phyloP scores from a whole-genome alignment of 169 alveolate species.

The Cryptosporidium andersoni region DNA sequence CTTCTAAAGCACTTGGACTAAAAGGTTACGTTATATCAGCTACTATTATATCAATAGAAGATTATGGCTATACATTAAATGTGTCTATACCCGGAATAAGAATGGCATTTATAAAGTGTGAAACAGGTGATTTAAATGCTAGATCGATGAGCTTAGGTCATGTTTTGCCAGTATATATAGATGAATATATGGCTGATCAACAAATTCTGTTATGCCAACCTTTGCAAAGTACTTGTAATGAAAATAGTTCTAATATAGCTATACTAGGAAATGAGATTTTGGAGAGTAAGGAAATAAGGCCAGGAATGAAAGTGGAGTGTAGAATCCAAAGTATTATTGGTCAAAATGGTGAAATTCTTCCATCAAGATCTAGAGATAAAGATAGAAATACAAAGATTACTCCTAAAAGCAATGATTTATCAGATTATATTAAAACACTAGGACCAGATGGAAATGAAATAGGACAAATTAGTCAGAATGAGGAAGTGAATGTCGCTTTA shows the following conservation, averaged over 20 bases:
- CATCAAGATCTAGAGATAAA: not conserved
- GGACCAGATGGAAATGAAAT: conserved; percentile 50
- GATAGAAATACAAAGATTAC: conserved; percentile 2
- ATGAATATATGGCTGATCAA: conserved; percentile 12
- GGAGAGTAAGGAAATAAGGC: conserved; percentile 49
- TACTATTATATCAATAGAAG: conserved; percentile 24
- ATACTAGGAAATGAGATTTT: conserved; percentile 23
- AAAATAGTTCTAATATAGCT: not conserved
- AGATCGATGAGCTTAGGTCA: conserved; percentile 10
- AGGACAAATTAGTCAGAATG: conserved; percentile 16
- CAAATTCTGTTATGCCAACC: conserved; percentile 26
- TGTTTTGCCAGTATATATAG: conserved; percentile 6
- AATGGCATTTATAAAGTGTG: conserved; percentile 26
- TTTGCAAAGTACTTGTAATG: not conserved
- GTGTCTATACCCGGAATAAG: conserved; percentile 39
- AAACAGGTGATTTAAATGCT: not conserved
- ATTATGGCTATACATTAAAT: conserved; percentile 19
- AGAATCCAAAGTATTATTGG: conserved; percentile 12
- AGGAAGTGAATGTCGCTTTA: conserved; percentile 12
- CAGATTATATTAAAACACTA: conserved; percentile 12
- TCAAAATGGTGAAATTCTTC: not conserved
- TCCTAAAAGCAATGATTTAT: not conserved
- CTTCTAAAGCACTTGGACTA: conserved; percentile 26
- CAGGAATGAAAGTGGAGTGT: conserved; percentile 57
- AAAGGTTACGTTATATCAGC: conserved; percentile 51